phyloP scores from a whole-genome alignment of 345 rosid species.

The Hirschfeldia incana region DNA sequence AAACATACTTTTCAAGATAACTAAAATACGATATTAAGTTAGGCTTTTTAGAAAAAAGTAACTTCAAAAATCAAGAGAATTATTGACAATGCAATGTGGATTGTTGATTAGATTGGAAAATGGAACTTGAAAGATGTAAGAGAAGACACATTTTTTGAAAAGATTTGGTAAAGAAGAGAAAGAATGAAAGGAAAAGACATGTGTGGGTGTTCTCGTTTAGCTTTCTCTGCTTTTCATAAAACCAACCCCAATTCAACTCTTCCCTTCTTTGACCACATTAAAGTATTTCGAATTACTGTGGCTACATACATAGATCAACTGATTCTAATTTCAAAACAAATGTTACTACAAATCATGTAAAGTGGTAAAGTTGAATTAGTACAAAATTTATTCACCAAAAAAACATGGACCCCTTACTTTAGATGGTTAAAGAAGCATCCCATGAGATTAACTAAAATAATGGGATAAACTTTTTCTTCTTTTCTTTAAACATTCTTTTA shows the following conservation, averaged over 20 bases:
- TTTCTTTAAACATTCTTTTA: not conserved
- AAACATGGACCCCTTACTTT: conserved; percentile 6
- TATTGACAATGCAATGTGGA: not conserved
- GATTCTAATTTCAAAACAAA: not conserved
- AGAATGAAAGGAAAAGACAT: conserved; percentile 1
- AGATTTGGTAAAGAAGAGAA: conserved; percentile 14
- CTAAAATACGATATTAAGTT: not conserved
- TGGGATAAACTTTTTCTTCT: not conserved
- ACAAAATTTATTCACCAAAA: not conserved
- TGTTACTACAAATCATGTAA: not conserved
- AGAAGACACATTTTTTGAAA: conserved; percentile 3
- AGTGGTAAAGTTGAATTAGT: conserved; percentile 5
- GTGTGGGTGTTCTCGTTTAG: not conserved
- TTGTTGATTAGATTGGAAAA: conserved; percentile 6
- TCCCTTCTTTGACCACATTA: conserved; percentile 31
- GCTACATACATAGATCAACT: not conserved
- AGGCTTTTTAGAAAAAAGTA: not conserved
- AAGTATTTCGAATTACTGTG: conserved; percentile 9
- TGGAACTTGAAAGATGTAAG: not conserved
- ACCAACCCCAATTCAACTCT: conserved; percentile 29
- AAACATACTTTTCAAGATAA: conserved; percentile 8
- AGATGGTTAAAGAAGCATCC: conserved; percentile 13
- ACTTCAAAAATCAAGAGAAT: not conserved
- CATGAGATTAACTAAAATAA: not conserved
- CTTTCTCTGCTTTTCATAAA: conserved; percentile 34